These are phyloP conservation scores for Penicillium vulpinum DNA, from an alignment of 2,329 filamentous ascomycete genomes.

Conservation along the genomic window DNA sequence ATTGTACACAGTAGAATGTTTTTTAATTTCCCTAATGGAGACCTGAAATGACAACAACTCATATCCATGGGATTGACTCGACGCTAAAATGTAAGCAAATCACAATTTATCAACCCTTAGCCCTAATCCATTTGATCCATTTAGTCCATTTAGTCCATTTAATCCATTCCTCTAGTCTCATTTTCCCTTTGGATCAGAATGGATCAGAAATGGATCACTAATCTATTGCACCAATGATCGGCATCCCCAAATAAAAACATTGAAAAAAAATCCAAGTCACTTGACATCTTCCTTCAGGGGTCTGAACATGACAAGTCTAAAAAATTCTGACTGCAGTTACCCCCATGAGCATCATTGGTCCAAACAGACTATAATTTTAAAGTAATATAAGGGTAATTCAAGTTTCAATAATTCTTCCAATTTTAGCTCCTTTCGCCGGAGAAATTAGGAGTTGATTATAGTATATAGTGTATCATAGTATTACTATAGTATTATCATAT, in stretches of 20 bases:
- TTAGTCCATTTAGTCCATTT: no score
- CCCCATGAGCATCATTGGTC: background rate
- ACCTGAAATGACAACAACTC: background rate
- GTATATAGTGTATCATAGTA: no score
- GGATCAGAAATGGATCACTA: no score
- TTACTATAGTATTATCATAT: no score
- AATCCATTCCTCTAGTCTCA: no score
- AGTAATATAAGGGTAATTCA: background rate
- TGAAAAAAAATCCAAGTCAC: background rate
- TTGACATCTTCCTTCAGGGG: conserved; percentile 14
- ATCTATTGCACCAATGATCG: conserved; percentile 9
- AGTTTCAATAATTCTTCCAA: background rate
- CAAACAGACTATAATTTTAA: background rate
- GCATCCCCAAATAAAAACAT: background rate
- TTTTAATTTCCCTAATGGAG: conserved; percentile 7
- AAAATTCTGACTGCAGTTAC: conserved; percentile 6
- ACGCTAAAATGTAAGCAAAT: conserved; percentile 28
- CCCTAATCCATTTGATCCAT: conserved; percentile 3
- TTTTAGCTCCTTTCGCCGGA: background rate
- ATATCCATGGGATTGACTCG: conserved; percentile 26
- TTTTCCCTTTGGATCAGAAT: conserved; percentile 8
- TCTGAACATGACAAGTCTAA: conserved; percentile 19
- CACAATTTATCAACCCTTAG: conserved; percentile 15
- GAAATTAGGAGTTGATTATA: background rate
- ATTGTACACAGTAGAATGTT: background rate